Evolutionary conservation across 1,284 basidiomycete genomes (phyloP).

Genomic region (Lentinula novae-zelandiae): DNA sequence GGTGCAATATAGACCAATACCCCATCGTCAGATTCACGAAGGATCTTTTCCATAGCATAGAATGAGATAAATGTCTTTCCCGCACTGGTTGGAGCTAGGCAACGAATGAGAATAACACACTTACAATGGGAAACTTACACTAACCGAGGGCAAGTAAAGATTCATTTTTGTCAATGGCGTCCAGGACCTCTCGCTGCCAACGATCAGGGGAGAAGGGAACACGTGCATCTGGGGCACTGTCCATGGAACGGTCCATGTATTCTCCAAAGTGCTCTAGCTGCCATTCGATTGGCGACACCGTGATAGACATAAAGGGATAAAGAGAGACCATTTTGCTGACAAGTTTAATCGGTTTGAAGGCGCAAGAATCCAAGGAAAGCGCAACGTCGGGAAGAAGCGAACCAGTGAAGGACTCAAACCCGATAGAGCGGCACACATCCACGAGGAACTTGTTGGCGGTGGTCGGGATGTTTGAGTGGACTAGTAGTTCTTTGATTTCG

Average conservation of each 20-base stretch:
- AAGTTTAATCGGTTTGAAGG: constrained; percentile 57
- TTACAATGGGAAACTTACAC: constrained; percentile 19
- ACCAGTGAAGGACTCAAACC: constrained; percentile 31
- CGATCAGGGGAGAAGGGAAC: constrained; percentile 65
- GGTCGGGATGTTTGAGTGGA: constrained; percentile 24
- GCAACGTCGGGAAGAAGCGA: constrained; percentile 14
- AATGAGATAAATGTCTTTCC: constrained; percentile 76
- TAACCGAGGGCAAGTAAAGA: constrained; percentile 65
- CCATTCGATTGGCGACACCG: constrained; percentile 56
- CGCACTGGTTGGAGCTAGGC: constrained; percentile 59
- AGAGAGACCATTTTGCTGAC: constrained; percentile 23
- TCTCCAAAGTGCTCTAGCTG: constrained; percentile 67
- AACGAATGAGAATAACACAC: not conserved
- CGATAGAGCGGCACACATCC: constrained; percentile 38
- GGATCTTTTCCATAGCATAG: constrained; percentile 69
- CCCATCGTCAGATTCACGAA: constrained; percentile 58
- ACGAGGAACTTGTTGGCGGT: constrained; percentile 44
- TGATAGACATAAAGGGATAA: constrained; percentile 53
- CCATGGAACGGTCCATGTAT: constrained; percentile 71
- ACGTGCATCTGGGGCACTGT: constrained; percentile 50
- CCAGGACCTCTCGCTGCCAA: constrained; percentile 66
- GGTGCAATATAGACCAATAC: constrained; percentile 73
- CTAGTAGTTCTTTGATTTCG: not conserved
- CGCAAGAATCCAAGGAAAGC: constrained; percentile 19
- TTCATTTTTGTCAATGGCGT: constrained; percentile 54